phyloP scores from a whole-genome alignment of 2,329 filamentous ascomycete genomes.

The Eutypella sp. region DNA sequence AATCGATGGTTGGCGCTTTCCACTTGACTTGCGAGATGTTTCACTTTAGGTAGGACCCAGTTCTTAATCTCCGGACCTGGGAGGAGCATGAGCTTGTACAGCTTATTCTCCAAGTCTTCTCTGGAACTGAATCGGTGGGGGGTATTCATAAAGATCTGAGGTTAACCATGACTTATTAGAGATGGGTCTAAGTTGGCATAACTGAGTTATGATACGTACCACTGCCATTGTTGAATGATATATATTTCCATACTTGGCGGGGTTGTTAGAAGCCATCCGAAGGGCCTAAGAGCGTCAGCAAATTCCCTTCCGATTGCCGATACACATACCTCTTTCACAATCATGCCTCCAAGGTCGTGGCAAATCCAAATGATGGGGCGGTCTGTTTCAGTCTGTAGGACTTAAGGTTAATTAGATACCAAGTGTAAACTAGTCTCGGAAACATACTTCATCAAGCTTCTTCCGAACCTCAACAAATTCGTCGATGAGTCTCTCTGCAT shows the following conservation, averaged over 20 bases:
- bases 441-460: background rate
- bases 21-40: constrained; percentile 4
- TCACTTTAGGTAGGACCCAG: background rate
- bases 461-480: background rate
- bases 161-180: too few species aligned
- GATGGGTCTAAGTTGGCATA: background rate
- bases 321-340: constrained; percentile 7
- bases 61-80: constrained; percentile 3
- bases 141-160: constrained; percentile 4
- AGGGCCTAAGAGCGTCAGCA: constrained; percentile 4
- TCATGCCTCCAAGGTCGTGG: constrained; percentile 8
- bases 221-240: constrained; percentile 3
- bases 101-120: constrained; percentile 2
- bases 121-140: background rate
- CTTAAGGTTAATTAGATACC: background rate
- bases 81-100: constrained; percentile 2
- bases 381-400: constrained; percentile 4
- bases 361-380: constrained; percentile 11
- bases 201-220: background rate
- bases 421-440: background rate
- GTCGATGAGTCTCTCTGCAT: background rate
- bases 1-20: background rate
- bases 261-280: background rate
- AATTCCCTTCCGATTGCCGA: too few species aligned
- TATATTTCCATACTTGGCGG: constrained; percentile 1